Evolutionary conservation across 2,329 filamentous ascomycete species (phyloP).

Genomic region (Fusarium coicis): DNA sequence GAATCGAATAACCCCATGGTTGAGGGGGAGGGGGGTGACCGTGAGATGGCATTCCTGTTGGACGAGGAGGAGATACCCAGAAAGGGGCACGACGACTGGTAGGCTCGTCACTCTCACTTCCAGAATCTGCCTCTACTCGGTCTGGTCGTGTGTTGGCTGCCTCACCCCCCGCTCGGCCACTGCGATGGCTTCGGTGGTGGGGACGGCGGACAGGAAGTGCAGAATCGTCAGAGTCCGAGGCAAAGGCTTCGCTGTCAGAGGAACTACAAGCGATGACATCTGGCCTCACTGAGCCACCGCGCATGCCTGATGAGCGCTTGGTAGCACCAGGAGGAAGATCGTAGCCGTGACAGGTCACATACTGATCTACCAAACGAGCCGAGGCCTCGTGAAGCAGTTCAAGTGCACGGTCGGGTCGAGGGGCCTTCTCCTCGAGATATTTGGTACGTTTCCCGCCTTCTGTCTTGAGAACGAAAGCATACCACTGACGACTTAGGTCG

Average conservation of each 20-base stretch:
- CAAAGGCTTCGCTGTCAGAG: constrained; percentile 35
- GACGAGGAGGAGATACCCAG: constrained; percentile 10
- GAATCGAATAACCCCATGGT: constrained; percentile 13
- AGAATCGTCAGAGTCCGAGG: constrained; percentile 40
- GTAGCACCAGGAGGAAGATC: constrained; percentile 31
- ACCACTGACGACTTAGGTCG: constrained; percentile 40
- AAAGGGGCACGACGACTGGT: constrained; percentile 4
- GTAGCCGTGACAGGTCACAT: constrained; percentile 50
- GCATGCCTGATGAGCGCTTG: constrained; percentile 15
- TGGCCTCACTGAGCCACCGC: constrained; percentile 18
- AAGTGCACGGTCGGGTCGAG: constrained; percentile 48
- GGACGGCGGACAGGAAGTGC: constrained; percentile 13
- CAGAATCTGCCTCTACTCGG: constrained; percentile 14
- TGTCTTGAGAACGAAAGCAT: constrained; percentile 41
- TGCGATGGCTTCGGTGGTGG: constrained; percentile 24
- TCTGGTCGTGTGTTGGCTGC: constrained; percentile 19
- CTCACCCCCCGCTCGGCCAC: constrained; percentile 15
- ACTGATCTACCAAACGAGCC: constrained; percentile 50
- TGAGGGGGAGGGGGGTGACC: constrained; percentile 8
- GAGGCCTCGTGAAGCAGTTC: constrained; percentile 52
- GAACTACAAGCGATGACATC: constrained; percentile 38
- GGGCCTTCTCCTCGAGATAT: constrained; percentile 48
- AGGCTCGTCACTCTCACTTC: constrained; percentile 12
- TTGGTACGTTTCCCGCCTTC: constrained; percentile 42
- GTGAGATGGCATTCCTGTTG: constrained; percentile 7